Conservation (phyloP, 1,284 basidiomycete species). For the Sporisorium graminicola region DNA sequence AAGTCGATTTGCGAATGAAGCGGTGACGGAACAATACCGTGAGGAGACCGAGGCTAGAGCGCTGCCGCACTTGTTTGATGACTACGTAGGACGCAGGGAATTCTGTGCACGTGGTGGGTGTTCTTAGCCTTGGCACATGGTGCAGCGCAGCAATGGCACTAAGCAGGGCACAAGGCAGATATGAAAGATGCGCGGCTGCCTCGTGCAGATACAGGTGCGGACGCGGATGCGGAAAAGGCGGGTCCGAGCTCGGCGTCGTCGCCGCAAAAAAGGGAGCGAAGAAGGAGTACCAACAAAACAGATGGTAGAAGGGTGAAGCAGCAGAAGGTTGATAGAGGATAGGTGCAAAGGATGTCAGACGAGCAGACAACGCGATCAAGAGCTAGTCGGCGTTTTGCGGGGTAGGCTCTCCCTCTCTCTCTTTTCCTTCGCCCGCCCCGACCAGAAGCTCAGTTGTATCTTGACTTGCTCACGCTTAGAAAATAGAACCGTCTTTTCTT, state of each 20-base stretch:
- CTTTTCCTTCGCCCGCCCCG: not conserved
- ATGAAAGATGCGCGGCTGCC: not conserved
- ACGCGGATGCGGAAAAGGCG: not conserved
- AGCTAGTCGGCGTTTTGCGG: conserved; percentile 6
- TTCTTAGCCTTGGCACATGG: not conserved
- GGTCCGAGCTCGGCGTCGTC: not conserved
- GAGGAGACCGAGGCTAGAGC: not conserved
- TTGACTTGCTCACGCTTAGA: not conserved
- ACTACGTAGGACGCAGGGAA: not conserved
- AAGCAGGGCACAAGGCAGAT: not conserved
- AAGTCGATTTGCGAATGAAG: not conserved
- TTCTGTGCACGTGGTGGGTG: not conserved
- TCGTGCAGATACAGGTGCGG: not conserved
- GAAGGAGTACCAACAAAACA: not conserved
- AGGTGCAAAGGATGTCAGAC: not conserved
- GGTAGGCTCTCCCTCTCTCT: not conserved
- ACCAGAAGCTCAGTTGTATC: conserved; percentile 6
- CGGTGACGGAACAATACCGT: not conserved
- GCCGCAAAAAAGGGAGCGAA: not conserved
- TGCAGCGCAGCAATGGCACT: not conserved
- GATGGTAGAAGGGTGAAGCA: not conserved
- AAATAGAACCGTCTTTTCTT: not conserved
- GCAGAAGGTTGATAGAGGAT: not conserved
- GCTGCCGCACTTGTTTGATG: not conserved
- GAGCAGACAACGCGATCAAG: not conserved